phyloP scores from a whole-genome alignment of 208 protist genomes.

The Trypanosoma mega region DNA sequence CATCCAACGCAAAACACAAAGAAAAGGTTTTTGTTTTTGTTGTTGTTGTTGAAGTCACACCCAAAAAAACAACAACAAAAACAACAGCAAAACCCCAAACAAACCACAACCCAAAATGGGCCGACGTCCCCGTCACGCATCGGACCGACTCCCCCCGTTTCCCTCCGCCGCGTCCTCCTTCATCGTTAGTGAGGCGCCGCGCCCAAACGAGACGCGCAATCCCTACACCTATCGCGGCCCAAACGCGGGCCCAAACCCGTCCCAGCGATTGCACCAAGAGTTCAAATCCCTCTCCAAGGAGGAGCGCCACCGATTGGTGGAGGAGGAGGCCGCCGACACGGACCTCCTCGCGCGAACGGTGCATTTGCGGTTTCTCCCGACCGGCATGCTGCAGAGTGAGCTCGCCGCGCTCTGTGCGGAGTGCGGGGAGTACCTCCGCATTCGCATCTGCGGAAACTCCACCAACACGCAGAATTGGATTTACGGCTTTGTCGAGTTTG shows the following conservation, averaged over 20 bases:
- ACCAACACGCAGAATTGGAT: conserved; percentile 66
- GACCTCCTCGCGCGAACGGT: conserved; percentile 63
- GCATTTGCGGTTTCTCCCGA: conserved; percentile 65
- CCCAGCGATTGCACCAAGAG: conserved; percentile 49
- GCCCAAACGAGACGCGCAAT: conserved; percentile 1
- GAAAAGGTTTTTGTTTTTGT: background rate
- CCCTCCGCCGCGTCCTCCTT: no score
- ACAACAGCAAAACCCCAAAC: background rate
- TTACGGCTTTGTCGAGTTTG: conserved; percentile 76
- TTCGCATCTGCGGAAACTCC: conserved; percentile 65
- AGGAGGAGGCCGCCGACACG: conserved; percentile 38
- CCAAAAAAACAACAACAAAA: conserved; percentile 1
- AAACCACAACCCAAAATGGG: background rate
- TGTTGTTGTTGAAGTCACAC: background rate
- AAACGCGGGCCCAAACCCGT: conserved; percentile 12
- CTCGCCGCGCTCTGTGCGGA: conserved; percentile 52
- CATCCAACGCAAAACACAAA: no score
- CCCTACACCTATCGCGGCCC: conserved; percentile 40
- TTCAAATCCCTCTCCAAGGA: conserved; percentile 70
- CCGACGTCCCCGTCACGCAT: no score
- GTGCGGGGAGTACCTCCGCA: conserved; percentile 62
- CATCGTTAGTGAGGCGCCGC: background rate
- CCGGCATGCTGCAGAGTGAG: conserved; percentile 58
- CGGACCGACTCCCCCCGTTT: background rate
- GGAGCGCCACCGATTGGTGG: conserved; percentile 36